Percentiles rank a stretch among this genome's conserved stretches.
Conservation (phyloP, 257 asterid species). For the Coffea eugenioides region DNA sequence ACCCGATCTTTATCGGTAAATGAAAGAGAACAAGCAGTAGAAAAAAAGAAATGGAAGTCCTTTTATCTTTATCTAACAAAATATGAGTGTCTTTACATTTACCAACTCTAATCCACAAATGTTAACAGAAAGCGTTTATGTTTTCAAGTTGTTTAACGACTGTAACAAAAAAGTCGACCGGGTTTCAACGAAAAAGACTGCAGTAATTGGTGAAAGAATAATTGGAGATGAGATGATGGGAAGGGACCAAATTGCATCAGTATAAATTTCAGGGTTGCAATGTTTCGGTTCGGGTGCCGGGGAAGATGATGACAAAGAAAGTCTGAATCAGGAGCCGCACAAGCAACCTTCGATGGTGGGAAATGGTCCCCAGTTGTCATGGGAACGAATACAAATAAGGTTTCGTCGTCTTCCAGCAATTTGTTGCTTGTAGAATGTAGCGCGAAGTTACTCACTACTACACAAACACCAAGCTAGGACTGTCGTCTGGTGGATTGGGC, state of each 20-base stretch:
- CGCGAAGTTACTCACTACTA: not conserved
- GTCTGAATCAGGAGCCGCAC: not conserved
- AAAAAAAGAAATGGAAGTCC: not conserved
- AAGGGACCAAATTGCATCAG: not conserved
- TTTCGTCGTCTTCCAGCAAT: not conserved
- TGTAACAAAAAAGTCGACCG: too few relatives aligned
- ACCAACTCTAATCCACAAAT: not conserved
- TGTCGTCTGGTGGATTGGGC: too few relatives aligned
- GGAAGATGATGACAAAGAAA: not conserved
- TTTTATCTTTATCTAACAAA: too few relatives aligned
- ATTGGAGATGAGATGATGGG: not conserved
- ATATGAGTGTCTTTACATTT: not conserved
- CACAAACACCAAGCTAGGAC: too few relatives aligned
- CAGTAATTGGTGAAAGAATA: not conserved
- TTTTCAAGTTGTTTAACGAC: too few relatives aligned
- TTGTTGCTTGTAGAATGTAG: not conserved
- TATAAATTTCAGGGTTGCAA: not conserved
- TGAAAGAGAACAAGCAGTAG: not conserved
- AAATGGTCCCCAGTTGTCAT: not conserved
- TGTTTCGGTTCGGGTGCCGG: not conserved
- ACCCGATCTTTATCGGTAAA: slow-evolving; percentile 2
- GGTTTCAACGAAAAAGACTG: too few relatives aligned
- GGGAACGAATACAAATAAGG: too few relatives aligned
- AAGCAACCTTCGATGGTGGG: not conserved
- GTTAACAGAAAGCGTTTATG: not conserved